Percentiles rank a stretch among this genome's conserved stretches.
phyloP scores from a whole-genome alignment of 2,329 filamentous ascomycete genomes.

The Penicillium sp. region DNA sequence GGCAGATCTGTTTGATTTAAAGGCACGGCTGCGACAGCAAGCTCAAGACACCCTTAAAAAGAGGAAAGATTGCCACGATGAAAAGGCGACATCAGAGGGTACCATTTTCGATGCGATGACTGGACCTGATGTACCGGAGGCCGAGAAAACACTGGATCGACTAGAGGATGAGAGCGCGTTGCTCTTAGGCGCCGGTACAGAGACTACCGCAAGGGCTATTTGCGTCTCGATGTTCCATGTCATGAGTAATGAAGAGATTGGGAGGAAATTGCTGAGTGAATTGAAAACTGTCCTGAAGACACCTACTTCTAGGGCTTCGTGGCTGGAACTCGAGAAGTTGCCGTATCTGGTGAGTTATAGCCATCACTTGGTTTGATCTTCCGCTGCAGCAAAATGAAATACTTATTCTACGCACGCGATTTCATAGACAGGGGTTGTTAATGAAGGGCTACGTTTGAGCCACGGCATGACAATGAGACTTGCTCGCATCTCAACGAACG shows the following conservation, averaged over 20 bases:
- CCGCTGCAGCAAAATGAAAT: no score
- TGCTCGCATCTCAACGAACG: constrained; percentile 21
- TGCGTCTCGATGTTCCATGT: constrained; percentile 38
- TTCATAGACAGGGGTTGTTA: constrained; percentile 24
- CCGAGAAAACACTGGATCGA: constrained; percentile 42
- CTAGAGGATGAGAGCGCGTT: constrained; percentile 37
- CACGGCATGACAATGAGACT: constrained; percentile 27
- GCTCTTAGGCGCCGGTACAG: constrained; percentile 39
- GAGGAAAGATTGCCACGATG: constrained; percentile 1
- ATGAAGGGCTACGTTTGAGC: constrained; percentile 26
- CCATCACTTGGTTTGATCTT: background rate
- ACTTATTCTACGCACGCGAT: background rate
- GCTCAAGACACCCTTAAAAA: constrained; percentile 13
- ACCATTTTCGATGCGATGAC: constrained; percentile 37
- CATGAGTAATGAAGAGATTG: constrained; percentile 21
- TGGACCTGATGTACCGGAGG: constrained; percentile 37
- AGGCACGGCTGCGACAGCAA: constrained; percentile 23
- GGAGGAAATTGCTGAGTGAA: constrained; percentile 30
- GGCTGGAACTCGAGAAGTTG: constrained; percentile 41
- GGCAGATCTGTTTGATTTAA: constrained; percentile 25
- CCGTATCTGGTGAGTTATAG: constrained; percentile 40
- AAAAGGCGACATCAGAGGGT: background rate
- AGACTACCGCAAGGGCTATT: constrained; percentile 39
- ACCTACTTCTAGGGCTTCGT: constrained; percentile 25
- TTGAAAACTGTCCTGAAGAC: constrained; percentile 32